Base-by-base conservation (phyloP, 2,329 filamentous ascomycete genomes). In the Colletotrichum gloeosporioides region DNA sequence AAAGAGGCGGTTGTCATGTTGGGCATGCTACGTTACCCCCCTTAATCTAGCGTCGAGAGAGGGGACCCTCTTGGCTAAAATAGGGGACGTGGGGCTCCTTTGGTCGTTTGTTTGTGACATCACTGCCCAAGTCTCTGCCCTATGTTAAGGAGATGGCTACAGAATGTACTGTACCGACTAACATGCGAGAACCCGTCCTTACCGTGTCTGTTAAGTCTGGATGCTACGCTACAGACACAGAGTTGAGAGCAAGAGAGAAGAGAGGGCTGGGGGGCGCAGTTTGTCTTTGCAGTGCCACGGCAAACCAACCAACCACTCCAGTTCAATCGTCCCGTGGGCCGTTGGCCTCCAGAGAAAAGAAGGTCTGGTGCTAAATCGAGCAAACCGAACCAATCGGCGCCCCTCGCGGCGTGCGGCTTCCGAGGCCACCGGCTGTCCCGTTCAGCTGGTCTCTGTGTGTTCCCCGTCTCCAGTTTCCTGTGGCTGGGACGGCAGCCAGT, bases 11-110 rank as follows among this genome's bases (percentile, higher is more conserved):
- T 25, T 27, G 29, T 39, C 49, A 34, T 36, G 18, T 6, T 15
- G 22, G 39, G 10, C 44, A 53, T 73, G 73, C 69, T 68, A 68
- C 73, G 73, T 75, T 75, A 22, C 69, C 55, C 69, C 39, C 71
- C 59, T 72, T 29, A 34, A 57, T 57, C 31, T 68, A 73, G 69
- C 63, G 39, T 75, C 34, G 59, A 16, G 29, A 22, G 49, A 29
- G 22, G 34, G 55, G 27, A 63, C 55, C 34, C 18, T 62, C 57
- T 49, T 57, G 29, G 44, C 68, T 62, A 55, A 53, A 66, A 71
- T 66, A 71, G 68, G 72, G 72, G 72, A 71, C 49, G 53, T 71
- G 49, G 72, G 34, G 49, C 61, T 53, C 44, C 12, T 36, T 36
- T 12, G 13, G 18, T 71, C 49, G 44, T 66, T 61, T 66, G 68